Evolutionary conservation across 805 yeast genomes (phyloP).

Genomic region (Candida manassasensis): DNA sequence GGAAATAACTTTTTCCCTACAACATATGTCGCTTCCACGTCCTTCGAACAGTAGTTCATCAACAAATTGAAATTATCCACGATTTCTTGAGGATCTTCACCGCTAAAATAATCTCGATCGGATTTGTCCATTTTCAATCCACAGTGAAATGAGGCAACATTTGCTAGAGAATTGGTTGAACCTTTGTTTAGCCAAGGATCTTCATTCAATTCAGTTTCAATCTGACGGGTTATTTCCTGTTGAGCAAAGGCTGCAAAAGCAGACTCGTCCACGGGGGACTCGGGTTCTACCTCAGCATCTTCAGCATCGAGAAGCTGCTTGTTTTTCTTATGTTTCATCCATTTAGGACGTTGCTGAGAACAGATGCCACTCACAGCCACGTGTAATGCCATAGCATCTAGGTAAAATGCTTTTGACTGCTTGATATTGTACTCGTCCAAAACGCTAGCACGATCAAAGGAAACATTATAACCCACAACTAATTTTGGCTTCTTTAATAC

Average conservation of each 20-base stretch:
- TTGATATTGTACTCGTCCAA: constrained; percentile 73
- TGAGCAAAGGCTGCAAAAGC: constrained; percentile 3
- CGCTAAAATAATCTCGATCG: constrained; percentile 59
- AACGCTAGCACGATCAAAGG: constrained; percentile 86
- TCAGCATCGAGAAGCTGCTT: constrained; percentile 12
- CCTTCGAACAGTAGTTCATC: constrained; percentile 79
- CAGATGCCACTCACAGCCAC: constrained; percentile 89
- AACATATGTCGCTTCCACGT: constrained; percentile 69
- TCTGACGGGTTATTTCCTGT: constrained; percentile 10
- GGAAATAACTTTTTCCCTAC: constrained; percentile 72
- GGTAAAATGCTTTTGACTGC: constrained; percentile 65
- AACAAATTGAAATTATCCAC: constrained; percentile 53
- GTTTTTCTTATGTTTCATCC: constrained; percentile 55
- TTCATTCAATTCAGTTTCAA: constrained; percentile 35
- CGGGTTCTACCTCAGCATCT: constrained; percentile 2
- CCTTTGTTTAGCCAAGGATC: constrained; percentile 86
- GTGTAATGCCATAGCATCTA: constrained; percentile 93
- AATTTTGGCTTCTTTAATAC: constrained; percentile 41
- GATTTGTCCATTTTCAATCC: constrained; percentile 61
- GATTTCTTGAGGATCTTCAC: constrained; percentile 50
- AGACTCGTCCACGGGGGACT: constrained; percentile 11
- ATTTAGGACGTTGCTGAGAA: constrained; percentile 80
- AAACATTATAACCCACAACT: constrained; percentile 84
- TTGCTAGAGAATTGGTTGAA: constrained; percentile 71
- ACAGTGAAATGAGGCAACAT: constrained; percentile 78